These are phyloP conservation scores for Triadica sebifera DNA, from an alignment of 345 rosid species.

Conservation along the genomic window DNA sequence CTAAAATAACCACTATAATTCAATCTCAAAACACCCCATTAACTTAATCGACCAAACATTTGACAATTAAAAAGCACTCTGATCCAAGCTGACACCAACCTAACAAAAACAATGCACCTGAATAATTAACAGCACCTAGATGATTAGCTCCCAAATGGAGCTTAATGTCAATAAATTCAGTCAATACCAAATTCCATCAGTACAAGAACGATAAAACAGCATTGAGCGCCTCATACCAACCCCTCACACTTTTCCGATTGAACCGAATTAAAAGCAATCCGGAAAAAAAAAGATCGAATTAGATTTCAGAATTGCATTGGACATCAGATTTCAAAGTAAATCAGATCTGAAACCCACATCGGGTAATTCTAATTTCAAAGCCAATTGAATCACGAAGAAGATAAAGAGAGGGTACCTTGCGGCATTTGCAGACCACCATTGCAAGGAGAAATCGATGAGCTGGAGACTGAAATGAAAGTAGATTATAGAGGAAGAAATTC, in stretches of 20 bases:
- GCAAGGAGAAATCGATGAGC: conserved; percentile 1
- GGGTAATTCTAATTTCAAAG: neutral
- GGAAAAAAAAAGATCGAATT: conserved; percentile 2
- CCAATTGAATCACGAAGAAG: conserved; percentile 2
- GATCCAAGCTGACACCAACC: neutral
- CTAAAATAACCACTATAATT: neutral
- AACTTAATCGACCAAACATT: neutral
- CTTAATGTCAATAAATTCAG: neutral
- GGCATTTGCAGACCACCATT: conserved; percentile 41
- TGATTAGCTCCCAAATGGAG: neutral
- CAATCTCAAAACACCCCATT: neutral
- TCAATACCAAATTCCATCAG: neutral
- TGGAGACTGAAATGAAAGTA: neutral
- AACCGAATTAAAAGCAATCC: neutral
- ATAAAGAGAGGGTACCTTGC: conserved; percentile 24
- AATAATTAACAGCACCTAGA: neutral
- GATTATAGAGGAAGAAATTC: neutral
- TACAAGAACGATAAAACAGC: neutral
- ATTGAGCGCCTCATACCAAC: no score
- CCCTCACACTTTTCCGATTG: neutral
- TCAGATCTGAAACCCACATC: conserved; percentile 21
- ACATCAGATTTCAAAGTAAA: neutral
- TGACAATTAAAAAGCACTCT: neutral
- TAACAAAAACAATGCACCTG: conserved; percentile 11
- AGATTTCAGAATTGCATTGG: neutral